Conservation (phyloP, 2,329 filamentous ascomycete genomes). For the Fusarium chuoi region DNA sequence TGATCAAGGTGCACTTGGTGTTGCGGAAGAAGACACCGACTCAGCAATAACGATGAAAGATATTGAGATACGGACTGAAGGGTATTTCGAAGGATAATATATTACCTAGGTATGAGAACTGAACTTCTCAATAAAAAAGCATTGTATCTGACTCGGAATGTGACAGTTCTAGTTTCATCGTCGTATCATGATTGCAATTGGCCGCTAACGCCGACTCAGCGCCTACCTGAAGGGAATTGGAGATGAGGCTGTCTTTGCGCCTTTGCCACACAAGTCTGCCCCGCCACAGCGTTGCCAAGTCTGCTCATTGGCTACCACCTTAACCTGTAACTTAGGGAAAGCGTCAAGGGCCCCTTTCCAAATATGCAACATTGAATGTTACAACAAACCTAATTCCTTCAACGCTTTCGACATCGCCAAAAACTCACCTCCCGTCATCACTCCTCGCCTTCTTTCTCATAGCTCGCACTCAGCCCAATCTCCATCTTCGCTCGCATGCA, state of each 20-base stretch:
- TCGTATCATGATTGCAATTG: conserved; percentile 1
- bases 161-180: conserved; percentile 6
- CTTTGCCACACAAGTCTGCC: conserved; percentile 30
- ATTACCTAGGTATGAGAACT: neutral
- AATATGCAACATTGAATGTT: conserved; percentile 14
- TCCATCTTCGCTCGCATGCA: neutral
- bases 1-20: neutral
- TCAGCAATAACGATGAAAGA: neutral
- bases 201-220: neutral
- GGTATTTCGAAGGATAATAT: neutral
- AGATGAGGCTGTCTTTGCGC: neutral
- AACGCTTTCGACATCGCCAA: conserved; percentile 26
- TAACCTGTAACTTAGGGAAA: conserved; percentile 22
- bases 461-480: conserved; percentile 6
- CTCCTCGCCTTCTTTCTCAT: neutral
- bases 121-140: neutral
- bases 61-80: neutral
- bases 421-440: neutral
- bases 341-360: conserved; percentile 33
- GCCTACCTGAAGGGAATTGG: neutral
- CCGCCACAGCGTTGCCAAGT: conserved; percentile 20
- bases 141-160: neutral
- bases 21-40: conserved; percentile 2
- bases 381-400: conserved; percentile 17
- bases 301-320: conserved; percentile 32